Evolutionary conservation across 2,329 filamentous ascomycete species (phyloP).

Genomic region (Nannizziopsis arthrosporioides): DNA sequence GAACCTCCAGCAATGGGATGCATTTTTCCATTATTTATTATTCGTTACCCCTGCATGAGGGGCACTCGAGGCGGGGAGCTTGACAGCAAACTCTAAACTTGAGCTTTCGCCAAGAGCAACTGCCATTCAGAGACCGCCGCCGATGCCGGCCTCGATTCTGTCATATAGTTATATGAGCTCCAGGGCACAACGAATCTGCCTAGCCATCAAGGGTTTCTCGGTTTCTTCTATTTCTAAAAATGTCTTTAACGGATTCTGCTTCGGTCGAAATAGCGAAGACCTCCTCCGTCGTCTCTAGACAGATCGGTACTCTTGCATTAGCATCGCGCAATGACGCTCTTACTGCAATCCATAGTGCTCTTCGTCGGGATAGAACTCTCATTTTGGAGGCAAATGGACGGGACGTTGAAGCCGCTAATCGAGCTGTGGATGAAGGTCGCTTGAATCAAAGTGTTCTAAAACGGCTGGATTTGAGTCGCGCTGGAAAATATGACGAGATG

Average conservation of each 20-base stretch:
- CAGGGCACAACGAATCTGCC: too few relatives aligned
- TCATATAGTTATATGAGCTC: too few relatives aligned
- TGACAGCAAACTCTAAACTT: too few relatives aligned
- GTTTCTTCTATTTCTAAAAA: constrained; percentile 27
- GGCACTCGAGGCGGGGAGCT: too few relatives aligned
- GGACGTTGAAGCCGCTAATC: constrained; percentile 64
- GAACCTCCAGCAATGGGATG: too few relatives aligned
- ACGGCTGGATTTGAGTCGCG: constrained; percentile 70
- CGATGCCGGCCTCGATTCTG: too few relatives aligned
- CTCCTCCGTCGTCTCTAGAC: constrained; percentile 70
- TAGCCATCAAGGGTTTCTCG: too few relatives aligned
- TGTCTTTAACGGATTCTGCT: constrained; percentile 83
- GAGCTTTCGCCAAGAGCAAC: too few relatives aligned
- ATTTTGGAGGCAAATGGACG: constrained; percentile 79
- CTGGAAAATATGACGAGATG: constrained; percentile 97
- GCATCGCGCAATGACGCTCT: constrained; percentile 73
- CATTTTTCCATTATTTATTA: too few relatives aligned
- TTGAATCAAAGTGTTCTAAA: constrained; percentile 76
- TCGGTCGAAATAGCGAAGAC: constrained; percentile 64
- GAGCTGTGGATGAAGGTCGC: constrained; percentile 61
- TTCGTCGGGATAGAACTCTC: constrained; percentile 54
- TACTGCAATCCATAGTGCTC: constrained; percentile 67
- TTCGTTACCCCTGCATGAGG: too few relatives aligned
- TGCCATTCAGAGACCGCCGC: too few relatives aligned
- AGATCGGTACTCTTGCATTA: constrained; percentile 66